phyloP scores from a whole-genome alignment of 2,329 filamentous ascomycete genomes.

The Venturia pyrina region DNA sequence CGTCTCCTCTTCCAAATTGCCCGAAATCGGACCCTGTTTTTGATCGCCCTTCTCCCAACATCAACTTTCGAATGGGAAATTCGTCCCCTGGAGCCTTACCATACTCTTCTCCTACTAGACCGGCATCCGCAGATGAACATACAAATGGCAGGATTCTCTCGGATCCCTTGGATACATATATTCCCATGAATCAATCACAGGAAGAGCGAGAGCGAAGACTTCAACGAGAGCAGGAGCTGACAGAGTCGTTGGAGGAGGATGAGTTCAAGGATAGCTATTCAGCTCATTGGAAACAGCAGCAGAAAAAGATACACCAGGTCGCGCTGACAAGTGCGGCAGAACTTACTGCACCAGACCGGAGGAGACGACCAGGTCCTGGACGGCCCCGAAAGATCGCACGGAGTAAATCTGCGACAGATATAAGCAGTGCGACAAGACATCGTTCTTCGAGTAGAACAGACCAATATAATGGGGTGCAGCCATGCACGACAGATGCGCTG shows the following conservation, averaged over 20 bases:
- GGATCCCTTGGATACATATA: conserved; percentile 11
- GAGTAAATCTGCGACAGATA: conserved; percentile 8
- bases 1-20: conserved; percentile 8
- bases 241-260: conserved; percentile 10
- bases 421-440: background rate
- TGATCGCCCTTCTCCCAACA: conserved; percentile 12
- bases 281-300: conserved; percentile 2
- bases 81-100: background rate
- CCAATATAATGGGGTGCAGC: background rate
- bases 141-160: background rate
- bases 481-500: background rate
- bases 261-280: conserved; percentile 7
- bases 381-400: background rate
- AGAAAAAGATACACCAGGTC: background rate
- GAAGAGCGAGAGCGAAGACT: conserved; percentile 1
- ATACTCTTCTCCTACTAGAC: conserved; percentile 5
- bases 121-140: background rate
- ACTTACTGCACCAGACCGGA: background rate
- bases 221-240: background rate
- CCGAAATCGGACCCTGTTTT: conserved; percentile 11
- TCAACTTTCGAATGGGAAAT: background rate
- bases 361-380: background rate
- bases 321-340: background rate
- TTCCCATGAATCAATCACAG: conserved; percentile 11
- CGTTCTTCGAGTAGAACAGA: background rate